Evolutionary conservation across 2,329 filamentous ascomycete genomes (phyloP), one percentile per base, ranked within the genome.

Genomic region (Fusarium cicatricum): DNA sequence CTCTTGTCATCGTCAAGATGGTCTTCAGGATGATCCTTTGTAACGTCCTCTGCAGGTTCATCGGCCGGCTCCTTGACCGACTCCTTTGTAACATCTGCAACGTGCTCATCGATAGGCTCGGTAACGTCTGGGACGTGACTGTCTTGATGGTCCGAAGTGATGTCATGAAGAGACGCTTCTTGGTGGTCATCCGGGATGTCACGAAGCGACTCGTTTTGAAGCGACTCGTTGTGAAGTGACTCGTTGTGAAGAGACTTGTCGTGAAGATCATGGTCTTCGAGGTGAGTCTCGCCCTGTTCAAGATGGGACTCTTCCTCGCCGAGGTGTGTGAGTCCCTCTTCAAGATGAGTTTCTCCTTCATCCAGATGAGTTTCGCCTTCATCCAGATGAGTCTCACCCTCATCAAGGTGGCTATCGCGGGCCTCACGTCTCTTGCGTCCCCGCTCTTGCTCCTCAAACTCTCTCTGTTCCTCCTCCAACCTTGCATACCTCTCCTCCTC

Each of bases 401-500:
- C 39, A 11, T 48, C 44, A 21, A 52, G 28, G 14, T 34, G 34
- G 12, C 31, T 38, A 12, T 31, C 34, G 16, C 16, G 16, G 15
- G 36, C 41, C 10, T 32, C 17, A 4, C 12, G 29, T 32, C 29
- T 32, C 29, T 32, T 32, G 11, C 51, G 60, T 26, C 36, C 62
- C 52, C 12, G 72, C 65, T 70, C 67, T 38, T 69, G 65, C 16
- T 71, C 69, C 36, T 73, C 65, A 44, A 68, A 58, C 39, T 67
- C 68, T 12, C 65, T 50, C 7, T 61, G 62, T 15, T 62, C 66
- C 23, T 70, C 57, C 26, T 70, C 61, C 36, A 68, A n/a, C 7
- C 55, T 58, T 11, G 64, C 68, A 12, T 68, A 65, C 12, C 71
- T 65, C 44, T 74, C 71, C 32, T 75, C 71, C 56, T 76, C 71